Evolutionary conservation across 192 early-diverging fungal species (phyloP).

Genomic region (Paraglomus brasilianum): DNA sequence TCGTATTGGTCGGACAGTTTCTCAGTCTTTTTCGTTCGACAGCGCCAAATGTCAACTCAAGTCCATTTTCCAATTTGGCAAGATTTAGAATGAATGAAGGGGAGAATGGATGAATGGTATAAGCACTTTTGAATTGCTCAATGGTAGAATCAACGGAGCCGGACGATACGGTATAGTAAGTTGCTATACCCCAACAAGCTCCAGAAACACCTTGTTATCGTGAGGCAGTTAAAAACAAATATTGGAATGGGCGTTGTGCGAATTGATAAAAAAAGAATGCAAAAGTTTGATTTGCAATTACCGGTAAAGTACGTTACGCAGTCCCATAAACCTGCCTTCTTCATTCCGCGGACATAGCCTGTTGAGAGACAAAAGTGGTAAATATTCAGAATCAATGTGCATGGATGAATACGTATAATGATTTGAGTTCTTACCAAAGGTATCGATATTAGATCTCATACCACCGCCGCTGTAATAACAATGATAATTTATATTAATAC

Average conservation of each 20-base stretch:
- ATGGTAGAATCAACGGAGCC: conserved; percentile 38
- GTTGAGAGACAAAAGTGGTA: conserved; percentile 28
- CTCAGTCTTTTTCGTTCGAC: conserved; percentile 42
- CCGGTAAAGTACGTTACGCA: conserved; percentile 62
- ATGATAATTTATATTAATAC: too few relatives aligned
- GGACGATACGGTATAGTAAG: conserved; percentile 45
- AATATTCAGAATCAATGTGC: too few relatives aligned
- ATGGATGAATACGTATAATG: too few relatives aligned
- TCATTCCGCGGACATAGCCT: conserved; percentile 65
- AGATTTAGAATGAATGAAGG: conserved; percentile 37
- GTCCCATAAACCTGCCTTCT: conserved; percentile 63
- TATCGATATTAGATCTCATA: too few relatives aligned
- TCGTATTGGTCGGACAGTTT: conserved; percentile 41
- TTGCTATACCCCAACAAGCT: conserved; percentile 58
- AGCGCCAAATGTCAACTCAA: conserved; percentile 40
- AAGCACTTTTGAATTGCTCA: conserved; percentile 36
- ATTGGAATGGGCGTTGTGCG: too few relatives aligned
- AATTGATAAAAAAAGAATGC: too few relatives aligned
- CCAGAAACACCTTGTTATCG: conserved; percentile 65
- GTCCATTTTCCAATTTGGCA: conserved; percentile 39
- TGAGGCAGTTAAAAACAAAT: not conserved
- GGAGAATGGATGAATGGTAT: conserved; percentile 32
- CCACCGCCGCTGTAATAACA: too few relatives aligned
- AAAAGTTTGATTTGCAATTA: too few relatives aligned
- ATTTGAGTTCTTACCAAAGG: too few relatives aligned